A percentile compares a stretch with the other conserved stretches of the same genome.
phyloP scores from a whole-genome alignment of 495 filamentous ascomycete species.

The Aspergillus sclerotioniger region DNA sequence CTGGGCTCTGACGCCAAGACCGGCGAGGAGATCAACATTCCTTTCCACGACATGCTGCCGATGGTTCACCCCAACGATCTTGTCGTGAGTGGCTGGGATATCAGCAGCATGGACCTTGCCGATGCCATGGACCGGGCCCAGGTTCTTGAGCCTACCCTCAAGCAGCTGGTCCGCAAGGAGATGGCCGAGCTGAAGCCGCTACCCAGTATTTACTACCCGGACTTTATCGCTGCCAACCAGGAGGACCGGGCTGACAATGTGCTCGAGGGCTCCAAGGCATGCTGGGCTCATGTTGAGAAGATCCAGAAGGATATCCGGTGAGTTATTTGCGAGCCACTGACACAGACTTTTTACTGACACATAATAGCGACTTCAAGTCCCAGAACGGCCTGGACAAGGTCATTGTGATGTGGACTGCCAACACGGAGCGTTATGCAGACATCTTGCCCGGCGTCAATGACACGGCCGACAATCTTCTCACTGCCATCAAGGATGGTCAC shows the following conservation, averaged over 20 bases:
- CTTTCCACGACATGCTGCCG: slow-evolving; percentile 88
- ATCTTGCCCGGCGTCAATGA: slow-evolving; percentile 89
- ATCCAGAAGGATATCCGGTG: slow-evolving; percentile 94
- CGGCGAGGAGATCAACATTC: slow-evolving; percentile 89
- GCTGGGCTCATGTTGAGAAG: slow-evolving; percentile 82
- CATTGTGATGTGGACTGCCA: slow-evolving; percentile 97
- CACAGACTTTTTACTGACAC: slow-evolving; percentile 23
- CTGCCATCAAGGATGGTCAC: slow-evolving; percentile 81
- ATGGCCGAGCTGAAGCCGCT: slow-evolving; percentile 87
- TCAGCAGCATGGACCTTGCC: slow-evolving; percentile 83
- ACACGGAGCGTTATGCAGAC: slow-evolving; percentile 95
- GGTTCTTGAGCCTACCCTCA: slow-evolving; percentile 90
- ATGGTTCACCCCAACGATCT: slow-evolving; percentile 99
- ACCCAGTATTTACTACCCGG: slow-evolving; percentile 96
- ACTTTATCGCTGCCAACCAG: slow-evolving; percentile 99
- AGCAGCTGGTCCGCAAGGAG: slow-evolving; percentile 84
- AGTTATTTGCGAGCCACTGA: slow-evolving; percentile 20
- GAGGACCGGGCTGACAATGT: slow-evolving; percentile 95
- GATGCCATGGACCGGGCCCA: slow-evolving; percentile 93
- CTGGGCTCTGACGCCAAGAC: slow-evolving; percentile 84
- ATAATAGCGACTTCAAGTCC: slow-evolving; percentile 79
- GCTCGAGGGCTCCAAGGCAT: slow-evolving; percentile 78
- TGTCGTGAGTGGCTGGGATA: slow-evolving; percentile 96
- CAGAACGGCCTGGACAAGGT: slow-evolving; percentile 87
- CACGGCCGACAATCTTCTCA: slow-evolving; percentile 89